Evolutionary conservation across 441 rosid species (phyloP), one percentile per base, ranked within the genome.

Genomic region (Gossypium davidsonii): DNA sequence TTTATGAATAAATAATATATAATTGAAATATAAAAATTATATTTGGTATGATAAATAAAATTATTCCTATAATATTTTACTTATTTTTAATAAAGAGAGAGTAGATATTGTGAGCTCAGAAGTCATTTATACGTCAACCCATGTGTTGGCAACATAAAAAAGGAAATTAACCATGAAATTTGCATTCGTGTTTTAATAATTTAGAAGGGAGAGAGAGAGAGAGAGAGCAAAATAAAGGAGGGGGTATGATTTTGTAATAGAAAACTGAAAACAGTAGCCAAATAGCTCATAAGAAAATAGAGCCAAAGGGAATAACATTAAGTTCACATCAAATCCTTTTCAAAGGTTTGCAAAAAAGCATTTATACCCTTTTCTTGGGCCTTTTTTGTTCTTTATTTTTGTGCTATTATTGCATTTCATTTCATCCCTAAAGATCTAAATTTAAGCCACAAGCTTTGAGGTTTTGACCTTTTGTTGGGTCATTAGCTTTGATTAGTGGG

Each of bases 251-350:
- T 73, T 18, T 62, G 44, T 25, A 59, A 58, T 42, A 62, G 61
- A 20, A 49, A 14, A 75, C 48, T 15, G 14, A 34, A 34, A 62
- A 15, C 34, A 51, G 3, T 9, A 20, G 15, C 61, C 8, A 37
- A 66, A 56, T 56, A 46, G 26, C 17, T 60, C 0, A 26, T 1
- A 37, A 56, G 62, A 67, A 0, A 26, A 1, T 26, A 64, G 66
- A 65, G 53, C 37, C 31, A 34, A 70, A 7, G 26, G 52, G 49
- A 25, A 44, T 67, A 25, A 3, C 81, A 77, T 77, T 78, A 72
- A 70, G 28, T 10, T 67, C 74, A 20, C 83, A 68, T 55, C 77
- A 69, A 67, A 76, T 73, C 85, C 69, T 77, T 72, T 72, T 73
- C 78, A 49, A 71, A 65, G 73, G 68, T 73, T 51, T 63, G 67